A percentile compares a stretch with the other conserved stretches of the same genome.
Conservation (phyloP, 23 red algal species). For the Agarophyton chilense region DNA sequence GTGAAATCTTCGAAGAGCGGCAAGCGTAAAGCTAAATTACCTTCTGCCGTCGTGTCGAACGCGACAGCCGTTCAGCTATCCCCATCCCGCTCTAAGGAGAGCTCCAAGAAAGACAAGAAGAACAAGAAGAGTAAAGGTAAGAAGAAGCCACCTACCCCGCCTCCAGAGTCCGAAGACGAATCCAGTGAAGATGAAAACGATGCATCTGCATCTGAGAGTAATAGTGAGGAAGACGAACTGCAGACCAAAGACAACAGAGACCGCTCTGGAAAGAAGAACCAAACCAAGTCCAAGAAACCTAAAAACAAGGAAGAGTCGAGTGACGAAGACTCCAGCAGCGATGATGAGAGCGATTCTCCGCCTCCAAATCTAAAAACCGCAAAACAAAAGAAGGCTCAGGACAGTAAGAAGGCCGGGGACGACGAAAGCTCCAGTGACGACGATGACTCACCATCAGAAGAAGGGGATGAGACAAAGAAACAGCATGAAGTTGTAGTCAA, state of each 20-base stretch:
- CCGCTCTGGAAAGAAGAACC: not conserved
- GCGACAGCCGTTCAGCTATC: not conserved
- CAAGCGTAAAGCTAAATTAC: not conserved
- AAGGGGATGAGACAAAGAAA: not conserved
- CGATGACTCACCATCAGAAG: not conserved
- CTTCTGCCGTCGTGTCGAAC: constrained; percentile 7
- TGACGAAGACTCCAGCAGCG: constrained; percentile 10
- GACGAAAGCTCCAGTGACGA: constrained; percentile 3
- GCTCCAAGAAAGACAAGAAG: constrained; percentile 19
- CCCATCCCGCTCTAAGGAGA: not conserved
- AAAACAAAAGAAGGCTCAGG: not conserved
- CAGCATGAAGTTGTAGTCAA: not conserved
- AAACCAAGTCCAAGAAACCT: not conserved
- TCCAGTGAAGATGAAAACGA: constrained; percentile 11
- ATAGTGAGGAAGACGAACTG: not conserved
- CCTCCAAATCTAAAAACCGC: not conserved
- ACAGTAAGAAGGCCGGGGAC: not conserved
- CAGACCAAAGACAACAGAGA: not conserved
- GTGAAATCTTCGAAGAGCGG: not conserved
- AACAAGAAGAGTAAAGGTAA: constrained; percentile 12
- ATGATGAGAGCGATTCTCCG: not conserved
- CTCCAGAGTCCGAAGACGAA: constrained; percentile 13
- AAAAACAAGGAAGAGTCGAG: not conserved
- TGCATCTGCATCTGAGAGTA: not conserved
- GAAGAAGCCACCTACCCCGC: constrained; percentile 21